Evolutionary conservation across 495 filamentous ascomycete species (phyloP).

Genomic region (Bacidia gigantensis): DNA sequence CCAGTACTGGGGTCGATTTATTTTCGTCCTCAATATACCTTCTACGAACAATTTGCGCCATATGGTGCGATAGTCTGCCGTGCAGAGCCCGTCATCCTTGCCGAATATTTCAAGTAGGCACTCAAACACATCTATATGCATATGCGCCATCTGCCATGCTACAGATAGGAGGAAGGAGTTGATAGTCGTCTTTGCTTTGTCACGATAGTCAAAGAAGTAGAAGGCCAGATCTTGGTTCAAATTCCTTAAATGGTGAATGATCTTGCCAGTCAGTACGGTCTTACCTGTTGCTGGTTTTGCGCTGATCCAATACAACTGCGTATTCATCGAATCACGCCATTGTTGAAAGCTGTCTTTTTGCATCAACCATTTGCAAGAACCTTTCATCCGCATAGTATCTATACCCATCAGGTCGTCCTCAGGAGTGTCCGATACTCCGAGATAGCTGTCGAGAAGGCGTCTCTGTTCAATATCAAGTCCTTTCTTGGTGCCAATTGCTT

Average conservation of each 20-base stretch:
- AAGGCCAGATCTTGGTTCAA: slow-evolving; percentile 14
- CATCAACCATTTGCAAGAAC: slow-evolving; percentile 25
- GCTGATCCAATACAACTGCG: slow-evolving; percentile 22
- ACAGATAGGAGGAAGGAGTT: slow-evolving; percentile 23
- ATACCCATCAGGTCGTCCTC: slow-evolving; percentile 25
- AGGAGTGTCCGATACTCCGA: slow-evolving; percentile 18
- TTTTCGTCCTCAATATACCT: slow-evolving; percentile 18
- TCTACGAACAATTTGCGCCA: slow-evolving; percentile 28
- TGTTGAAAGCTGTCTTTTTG: slow-evolving; percentile 17
- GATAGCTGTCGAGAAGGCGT: slow-evolving; percentile 9
- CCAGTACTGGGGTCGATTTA: slow-evolving; percentile 29
- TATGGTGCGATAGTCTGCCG: slow-evolving; percentile 19
- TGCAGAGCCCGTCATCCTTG: slow-evolving; percentile 16
- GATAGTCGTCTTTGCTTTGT: slow-evolving; percentile 17
- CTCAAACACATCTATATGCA: slow-evolving; percentile 8
- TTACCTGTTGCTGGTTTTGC: slow-evolving; percentile 25
- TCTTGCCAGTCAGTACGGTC: slow-evolving; percentile 19
- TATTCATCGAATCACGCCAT: slow-evolving; percentile 17
- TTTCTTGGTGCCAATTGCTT: not conserved
- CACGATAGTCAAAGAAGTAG: slow-evolving; percentile 27
- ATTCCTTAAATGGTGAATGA: slow-evolving; percentile 17
- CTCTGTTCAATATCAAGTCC: not conserved
- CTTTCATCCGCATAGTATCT: slow-evolving; percentile 21
- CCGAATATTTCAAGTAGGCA: slow-evolving; percentile 18
- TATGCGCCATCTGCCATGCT: slow-evolving; percentile 26